Conservation (phyloP, 164 flowering plant species). For the Vitis labrusca region DNA sequence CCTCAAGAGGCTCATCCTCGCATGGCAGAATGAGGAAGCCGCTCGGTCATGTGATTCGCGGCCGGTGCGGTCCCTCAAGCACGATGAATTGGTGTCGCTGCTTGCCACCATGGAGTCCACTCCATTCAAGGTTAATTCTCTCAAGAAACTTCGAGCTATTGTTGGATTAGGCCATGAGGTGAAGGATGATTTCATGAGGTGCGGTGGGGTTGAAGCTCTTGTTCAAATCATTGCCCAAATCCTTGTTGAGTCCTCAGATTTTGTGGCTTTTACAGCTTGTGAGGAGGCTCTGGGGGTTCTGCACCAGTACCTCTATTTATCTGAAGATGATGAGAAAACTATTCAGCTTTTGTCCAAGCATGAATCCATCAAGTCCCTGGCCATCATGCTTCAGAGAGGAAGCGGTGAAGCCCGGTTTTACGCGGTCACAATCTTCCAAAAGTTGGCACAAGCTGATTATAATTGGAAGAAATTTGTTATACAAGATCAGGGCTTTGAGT, state of each 20-base stretch:
- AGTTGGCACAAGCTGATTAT: conserved; percentile 27
- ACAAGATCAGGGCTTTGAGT: conserved; percentile 42
- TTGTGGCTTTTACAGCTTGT: conserved; percentile 46
- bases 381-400: conserved; percentile 58
- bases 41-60: conserved; percentile 2
- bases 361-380: conserved; percentile 45
- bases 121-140: conserved; percentile 53
- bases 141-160: conserved; percentile 44
- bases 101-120: conserved; percentile 38
- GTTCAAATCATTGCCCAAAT: conserved; percentile 32
- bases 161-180: conserved; percentile 30
- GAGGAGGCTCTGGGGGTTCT: conserved; percentile 64
- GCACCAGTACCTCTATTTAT: conserved; percentile 25
- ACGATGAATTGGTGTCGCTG: conserved; percentile 36
- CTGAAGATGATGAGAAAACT: conserved; percentile 18
- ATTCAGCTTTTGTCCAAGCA: conserved; percentile 32
- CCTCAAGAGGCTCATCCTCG: conserved; percentile 56
- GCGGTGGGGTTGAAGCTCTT: conserved; percentile 49
- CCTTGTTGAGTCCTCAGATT: conserved; percentile 39
- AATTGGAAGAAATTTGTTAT: conserved; percentile 31
- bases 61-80: conserved; percentile 20
- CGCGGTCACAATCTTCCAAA: conserved; percentile 34
- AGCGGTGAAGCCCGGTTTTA: conserved; percentile 55
- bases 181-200: conserved; percentile 31
- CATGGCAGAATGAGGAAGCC: conserved; percentile 31